These are phyloP conservation scores for Obelidium mucronatum DNA, from an alignment of 192 early-diverging fungal species.

Conservation along the genomic window DNA sequence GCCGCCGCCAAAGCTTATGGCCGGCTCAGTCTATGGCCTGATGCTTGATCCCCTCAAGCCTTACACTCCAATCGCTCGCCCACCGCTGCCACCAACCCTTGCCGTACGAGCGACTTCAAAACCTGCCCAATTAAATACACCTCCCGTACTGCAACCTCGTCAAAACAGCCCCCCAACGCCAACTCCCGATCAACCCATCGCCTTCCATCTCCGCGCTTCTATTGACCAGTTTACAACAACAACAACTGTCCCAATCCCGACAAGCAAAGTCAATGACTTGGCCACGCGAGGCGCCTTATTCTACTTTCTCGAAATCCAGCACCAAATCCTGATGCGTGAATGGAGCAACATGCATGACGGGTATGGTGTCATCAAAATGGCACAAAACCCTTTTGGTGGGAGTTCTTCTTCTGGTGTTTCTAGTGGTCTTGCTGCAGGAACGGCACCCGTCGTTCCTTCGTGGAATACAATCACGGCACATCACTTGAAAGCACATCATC, in stretches of 20 bases:
- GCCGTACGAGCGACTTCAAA: not conserved
- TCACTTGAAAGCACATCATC: conserved; percentile 21
- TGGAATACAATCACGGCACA: conserved; percentile 17
- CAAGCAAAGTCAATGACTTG: conserved; percentile 1
- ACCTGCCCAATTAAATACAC: not conserved
- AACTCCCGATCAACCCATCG: not conserved
- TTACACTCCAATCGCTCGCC: not conserved
- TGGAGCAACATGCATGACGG: conserved; percentile 24
- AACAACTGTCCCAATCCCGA: conserved; percentile 1
- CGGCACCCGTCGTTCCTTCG: not conserved
- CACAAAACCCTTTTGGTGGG: not conserved
- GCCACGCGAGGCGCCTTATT: not conserved
- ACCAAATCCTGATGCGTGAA: conserved; percentile 8
- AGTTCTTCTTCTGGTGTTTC: too few species aligned
- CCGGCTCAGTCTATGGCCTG: not conserved
- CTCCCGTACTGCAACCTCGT: not conserved
- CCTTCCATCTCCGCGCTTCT: conserved; percentile 33
- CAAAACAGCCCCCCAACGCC: not conserved
- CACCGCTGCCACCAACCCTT: not conserved
- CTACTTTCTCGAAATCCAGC: conserved; percentile 33
- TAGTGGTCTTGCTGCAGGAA: not conserved
- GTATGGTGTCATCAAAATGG: conserved; percentile 12
- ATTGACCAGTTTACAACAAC: conserved; percentile 27
- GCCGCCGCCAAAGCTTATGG: too few species aligned
- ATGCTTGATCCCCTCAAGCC: not conserved